Evolutionary conservation across 2,329 filamentous ascomycete species (phyloP).

Genomic region (Cytospora schulzeri): DNA sequence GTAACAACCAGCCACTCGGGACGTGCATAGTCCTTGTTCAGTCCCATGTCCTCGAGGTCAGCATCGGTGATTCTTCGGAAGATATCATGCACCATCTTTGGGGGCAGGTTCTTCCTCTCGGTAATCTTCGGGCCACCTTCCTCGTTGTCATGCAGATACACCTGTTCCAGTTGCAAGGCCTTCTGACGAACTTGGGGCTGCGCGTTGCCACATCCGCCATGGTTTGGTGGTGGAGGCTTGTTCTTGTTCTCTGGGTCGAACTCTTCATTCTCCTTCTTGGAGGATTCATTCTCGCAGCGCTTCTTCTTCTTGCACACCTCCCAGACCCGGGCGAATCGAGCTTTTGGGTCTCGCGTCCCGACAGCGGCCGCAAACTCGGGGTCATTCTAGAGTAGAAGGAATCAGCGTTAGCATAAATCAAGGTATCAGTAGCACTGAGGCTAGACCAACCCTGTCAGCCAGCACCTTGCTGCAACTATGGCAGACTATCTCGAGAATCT

Average conservation of each 20-base stretch:
- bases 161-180: conserved; percentile 72
- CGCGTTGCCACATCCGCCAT: conserved; percentile 91
- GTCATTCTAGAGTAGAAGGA: conserved; percentile 70
- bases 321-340: conserved; percentile 92
- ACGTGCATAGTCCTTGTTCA: conserved; percentile 92
- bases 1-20: conserved; percentile 99
- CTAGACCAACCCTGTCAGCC: conserved; percentile 92
- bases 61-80: conserved; percentile 82
- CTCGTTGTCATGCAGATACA: conserved; percentile 34
- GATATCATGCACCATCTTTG: conserved; percentile 81
- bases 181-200: conserved; percentile 88
- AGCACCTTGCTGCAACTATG: conserved; percentile 98
- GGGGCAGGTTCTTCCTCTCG: conserved; percentile 81
- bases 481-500: conserved; percentile 97
- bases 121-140: conserved; percentile 74
- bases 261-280: conserved; percentile 67
- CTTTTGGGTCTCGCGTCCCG: conserved; percentile 85
- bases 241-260: conserved; percentile 62
- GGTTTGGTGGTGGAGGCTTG: conserved; percentile 58
- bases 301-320: conserved; percentile 86
- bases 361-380: conserved; percentile 81
- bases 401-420: conserved; percentile 48
- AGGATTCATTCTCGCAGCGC: conserved; percentile 79
- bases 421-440: conserved; percentile 48
- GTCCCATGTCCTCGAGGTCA: conserved; percentile 82